Conservation (phyloP, 1,284 basidiomycete genomes). For the Tilletiaria anomala region DNA sequence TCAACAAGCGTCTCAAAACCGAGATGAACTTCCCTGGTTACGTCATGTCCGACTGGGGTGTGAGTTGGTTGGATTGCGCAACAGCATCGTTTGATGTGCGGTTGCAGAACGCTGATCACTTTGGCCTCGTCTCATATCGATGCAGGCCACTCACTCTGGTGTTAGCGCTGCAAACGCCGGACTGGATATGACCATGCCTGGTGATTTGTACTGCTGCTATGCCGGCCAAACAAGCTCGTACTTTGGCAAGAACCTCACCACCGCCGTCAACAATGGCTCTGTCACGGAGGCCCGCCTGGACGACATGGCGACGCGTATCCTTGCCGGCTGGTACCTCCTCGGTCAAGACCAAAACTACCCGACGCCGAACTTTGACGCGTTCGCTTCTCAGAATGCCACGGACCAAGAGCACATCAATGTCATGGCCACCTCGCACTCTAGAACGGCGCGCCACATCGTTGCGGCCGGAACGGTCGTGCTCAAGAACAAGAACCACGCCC, state of each 20-base stretch:
- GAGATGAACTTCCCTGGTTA: conserved; percentile 67
- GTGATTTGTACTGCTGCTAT: conserved; percentile 7
- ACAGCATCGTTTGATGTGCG: neutral
- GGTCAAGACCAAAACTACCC: conserved; percentile 10
- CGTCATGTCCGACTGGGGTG: conserved; percentile 42
- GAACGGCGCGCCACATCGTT: conserved; percentile 57
- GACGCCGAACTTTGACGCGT: conserved; percentile 19
- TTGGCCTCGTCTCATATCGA: neutral
- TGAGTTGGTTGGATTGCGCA: neutral
- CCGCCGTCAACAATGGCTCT: conserved; percentile 54
- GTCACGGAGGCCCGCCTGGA: conserved; percentile 49
- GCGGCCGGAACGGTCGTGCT: conserved; percentile 57
- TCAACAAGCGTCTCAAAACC: conserved; percentile 58
- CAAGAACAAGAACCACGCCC: conserved; percentile 50
- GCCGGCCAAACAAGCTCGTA: conserved; percentile 2
- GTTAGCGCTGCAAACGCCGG: conserved; percentile 47
- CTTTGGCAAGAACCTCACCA: conserved; percentile 48
- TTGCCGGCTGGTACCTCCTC: conserved; percentile 34
- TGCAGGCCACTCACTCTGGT: conserved; percentile 1
- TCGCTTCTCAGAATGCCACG: neutral
- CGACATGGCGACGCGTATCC: conserved; percentile 42
- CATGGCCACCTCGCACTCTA: conserved; percentile 53
- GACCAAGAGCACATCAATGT: conserved; percentile 54
- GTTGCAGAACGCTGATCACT: neutral
- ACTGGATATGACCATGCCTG: conserved; percentile 49